Base-by-base conservation (phyloP, 495 filamentous ascomycete genomes). In the Xylaria palmicola region DNA sequence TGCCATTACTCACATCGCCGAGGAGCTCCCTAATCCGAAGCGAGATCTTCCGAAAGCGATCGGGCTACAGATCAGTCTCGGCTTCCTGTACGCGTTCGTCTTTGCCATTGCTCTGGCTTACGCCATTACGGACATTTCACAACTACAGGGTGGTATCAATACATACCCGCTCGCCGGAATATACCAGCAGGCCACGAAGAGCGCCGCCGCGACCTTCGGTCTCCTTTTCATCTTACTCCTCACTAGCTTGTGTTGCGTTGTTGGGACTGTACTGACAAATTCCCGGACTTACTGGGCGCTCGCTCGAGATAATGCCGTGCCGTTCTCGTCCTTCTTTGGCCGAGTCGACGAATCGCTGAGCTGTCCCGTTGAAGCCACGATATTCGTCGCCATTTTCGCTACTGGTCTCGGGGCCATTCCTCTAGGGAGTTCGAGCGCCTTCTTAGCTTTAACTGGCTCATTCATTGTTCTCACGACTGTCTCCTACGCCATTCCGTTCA, bases 201-300 rank as follows among this genome's bases (percentile, higher is more conserved):
- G 78, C 58, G 62, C 65, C 6, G 86, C 83, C 12, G 83, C 81
- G 44, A 79, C 78, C 0, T 81, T 85, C 9, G 91, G 90, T 24
- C 82, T 92, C 0, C 75, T 93, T 26, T 78, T 92, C 64, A 80
- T 94, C 52, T 75, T 88, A 58, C 85, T 89, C 70, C 69, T 90
- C 5, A 83, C 86, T 1, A 85, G 85, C 15, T 63, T 88, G 56
- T 78, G 86, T 56, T 85, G 84, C 59, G 76, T 79, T 24, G 75
- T 90, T 49, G 90, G 89, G 13, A 88, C 85, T 34, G 85, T 88
- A 37, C 77, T 93, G 56, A 93, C 90, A 24, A 84, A 85, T 48
- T 87, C 90, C n/a, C 86, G 91, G n/a, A 88, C 86, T n/a, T 85
- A 89, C 64, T 96, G 91, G 91, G 86, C 90, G 2, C 81, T 96